Conservation (phyloP, 441 rosid genomes). For the Mallotus japonicus region DNA sequence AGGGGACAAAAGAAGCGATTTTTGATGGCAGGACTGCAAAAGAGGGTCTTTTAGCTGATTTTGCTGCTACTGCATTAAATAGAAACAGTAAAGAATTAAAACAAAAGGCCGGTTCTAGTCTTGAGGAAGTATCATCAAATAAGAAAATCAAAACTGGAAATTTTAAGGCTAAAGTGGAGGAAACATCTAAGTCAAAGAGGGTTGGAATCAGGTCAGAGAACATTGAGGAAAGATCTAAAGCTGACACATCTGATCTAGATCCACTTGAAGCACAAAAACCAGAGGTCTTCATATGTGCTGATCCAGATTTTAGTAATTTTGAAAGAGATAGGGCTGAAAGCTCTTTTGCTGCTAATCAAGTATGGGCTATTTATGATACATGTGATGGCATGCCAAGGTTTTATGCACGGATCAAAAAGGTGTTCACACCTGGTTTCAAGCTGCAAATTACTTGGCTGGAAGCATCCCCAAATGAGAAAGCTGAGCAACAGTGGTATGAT, state of each 20-base stretch:
- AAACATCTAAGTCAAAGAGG: constrained; percentile 21
- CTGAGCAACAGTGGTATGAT: constrained; percentile 41
- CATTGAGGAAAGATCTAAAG: constrained; percentile 20
- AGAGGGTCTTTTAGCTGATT: constrained; percentile 22
- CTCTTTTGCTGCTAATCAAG: constrained; percentile 49
- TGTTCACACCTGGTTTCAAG: constrained; percentile 41
- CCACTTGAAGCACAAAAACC: constrained; percentile 30
- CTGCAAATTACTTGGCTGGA: constrained; percentile 61
- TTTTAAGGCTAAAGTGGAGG: constrained; percentile 22
- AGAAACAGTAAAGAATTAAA: constrained; percentile 18
- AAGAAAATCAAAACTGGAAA: constrained; percentile 26
- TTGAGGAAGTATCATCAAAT: constrained; percentile 23
- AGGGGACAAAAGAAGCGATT: constrained; percentile 28
- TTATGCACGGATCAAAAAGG: constrained; percentile 53
- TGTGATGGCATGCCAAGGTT: constrained; percentile 66
- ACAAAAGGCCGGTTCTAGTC: constrained; percentile 14
- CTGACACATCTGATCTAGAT: constrained; percentile 16
- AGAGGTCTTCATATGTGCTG: constrained; percentile 34
- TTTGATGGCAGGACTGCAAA: constrained; percentile 19
- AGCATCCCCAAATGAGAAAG: constrained; percentile 39
- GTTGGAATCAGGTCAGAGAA: constrained; percentile 16
- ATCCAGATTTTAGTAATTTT: constrained; percentile 59
- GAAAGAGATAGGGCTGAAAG: constrained; percentile 38
- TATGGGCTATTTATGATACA: constrained; percentile 61
- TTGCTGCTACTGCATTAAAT: constrained; percentile 16